These are phyloP conservation scores for Corchorus capsularis DNA, from an alignment of 345 rosid species.

Conservation along the genomic window DNA sequence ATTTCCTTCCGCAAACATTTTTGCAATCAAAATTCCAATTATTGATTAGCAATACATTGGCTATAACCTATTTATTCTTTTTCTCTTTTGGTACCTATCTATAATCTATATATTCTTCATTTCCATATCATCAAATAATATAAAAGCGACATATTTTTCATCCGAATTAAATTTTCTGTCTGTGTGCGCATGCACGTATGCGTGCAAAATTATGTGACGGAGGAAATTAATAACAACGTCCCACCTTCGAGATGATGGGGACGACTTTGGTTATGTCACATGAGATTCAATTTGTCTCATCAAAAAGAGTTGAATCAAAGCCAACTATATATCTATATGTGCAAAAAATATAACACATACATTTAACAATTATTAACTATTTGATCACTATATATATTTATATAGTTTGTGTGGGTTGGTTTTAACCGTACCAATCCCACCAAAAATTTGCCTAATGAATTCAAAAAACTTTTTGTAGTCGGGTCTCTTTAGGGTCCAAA, in stretches of 20 bases:
- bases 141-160: background rate
- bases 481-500: constrained; percentile 19
- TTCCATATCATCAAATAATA: background rate
- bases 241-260: background rate
- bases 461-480: constrained; percentile 15
- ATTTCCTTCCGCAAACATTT: background rate
- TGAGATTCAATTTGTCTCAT: background rate
- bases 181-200: background rate
- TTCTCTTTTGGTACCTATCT: no score
- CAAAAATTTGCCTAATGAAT: background rate
- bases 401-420: background rate
- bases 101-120: background rate
- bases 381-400: background rate
- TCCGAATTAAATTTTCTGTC: background rate
- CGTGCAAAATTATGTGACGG: background rate
- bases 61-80: background rate
- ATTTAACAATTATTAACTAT: background rate
- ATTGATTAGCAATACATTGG: background rate
- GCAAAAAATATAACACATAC: background rate
- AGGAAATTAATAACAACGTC: background rate
- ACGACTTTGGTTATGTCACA: background rate
- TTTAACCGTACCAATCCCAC: constrained; percentile 24
- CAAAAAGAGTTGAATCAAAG: background rate
- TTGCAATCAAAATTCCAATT: background rate
- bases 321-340: background rate